phyloP scores from a whole-genome alignment of 2,329 filamentous ascomycete genomes.

The Monosporascus sp. region DNA sequence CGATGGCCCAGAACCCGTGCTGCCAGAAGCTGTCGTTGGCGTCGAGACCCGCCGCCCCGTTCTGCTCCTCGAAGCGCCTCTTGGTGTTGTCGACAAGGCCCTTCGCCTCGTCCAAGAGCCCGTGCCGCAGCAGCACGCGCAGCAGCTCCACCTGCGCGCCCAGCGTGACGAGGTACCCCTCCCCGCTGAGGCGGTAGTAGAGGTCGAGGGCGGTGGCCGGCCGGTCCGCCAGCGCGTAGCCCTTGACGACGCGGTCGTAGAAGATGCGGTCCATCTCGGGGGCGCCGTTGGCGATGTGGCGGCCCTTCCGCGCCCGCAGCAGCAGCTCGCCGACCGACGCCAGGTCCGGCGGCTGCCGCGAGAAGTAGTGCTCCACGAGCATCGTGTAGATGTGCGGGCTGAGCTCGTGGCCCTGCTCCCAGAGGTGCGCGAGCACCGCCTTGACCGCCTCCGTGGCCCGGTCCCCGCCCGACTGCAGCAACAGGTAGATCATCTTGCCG shows the following conservation, averaged over 20 bases:
- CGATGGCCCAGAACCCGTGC: constrained; percentile 47
- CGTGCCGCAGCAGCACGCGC: constrained; percentile 16
- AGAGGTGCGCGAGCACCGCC: constrained; percentile 60
- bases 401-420: constrained; percentile 43
- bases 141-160: constrained; percentile 40
- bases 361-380: constrained; percentile 63
- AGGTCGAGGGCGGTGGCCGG: constrained; percentile 42
- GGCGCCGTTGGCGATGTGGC: not conserved
- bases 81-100: constrained; percentile 18
- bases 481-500: constrained; percentile 62
- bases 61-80: constrained; percentile 11
- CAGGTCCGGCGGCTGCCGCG: constrained; percentile 52
- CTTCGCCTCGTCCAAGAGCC: constrained; percentile 13
- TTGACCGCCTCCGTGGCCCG: constrained; percentile 46
- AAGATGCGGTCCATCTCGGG: constrained; percentile 44
- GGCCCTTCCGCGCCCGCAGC: constrained; percentile 30
- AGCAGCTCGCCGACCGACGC: constrained; percentile 56
- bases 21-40: constrained; percentile 29
- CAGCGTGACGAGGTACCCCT: constrained; percentile 37
- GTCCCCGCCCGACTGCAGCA: constrained; percentile 42
- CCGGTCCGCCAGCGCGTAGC: constrained; percentile 54
- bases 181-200: constrained; percentile 39
- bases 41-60: constrained; percentile 4
- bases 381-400: constrained; percentile 69
- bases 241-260: constrained; percentile 46